Base-by-base conservation (phyloP, 257 asterid species). In the Agastache rugosa region DNA sequence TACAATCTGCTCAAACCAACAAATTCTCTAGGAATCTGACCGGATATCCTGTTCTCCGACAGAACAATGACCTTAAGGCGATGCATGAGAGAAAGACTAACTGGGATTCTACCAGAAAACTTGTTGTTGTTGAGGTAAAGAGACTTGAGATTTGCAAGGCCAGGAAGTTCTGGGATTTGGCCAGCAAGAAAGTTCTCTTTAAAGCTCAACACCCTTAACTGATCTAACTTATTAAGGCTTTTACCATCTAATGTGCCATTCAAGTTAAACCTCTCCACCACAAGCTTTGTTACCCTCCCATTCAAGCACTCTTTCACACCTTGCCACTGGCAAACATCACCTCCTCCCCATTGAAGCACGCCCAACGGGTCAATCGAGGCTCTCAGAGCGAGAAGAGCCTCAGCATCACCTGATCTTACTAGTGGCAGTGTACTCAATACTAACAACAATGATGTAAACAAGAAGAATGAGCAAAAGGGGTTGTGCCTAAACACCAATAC, bases 201-300 rank as follows among this genome's bases (percentile, higher is more conserved):
- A 80, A 94, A 89, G 86, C 96, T 89, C 7, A 94, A 73, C 55
- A 94, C 98, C 60, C 99, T 80, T 8, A 94, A 78, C 75, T 92
- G 97, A 81, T 94, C 96, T 80, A 94, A 81, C 72, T 81, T 84
- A 63, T 92, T 90, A 68, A 95, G 85, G 75, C 87, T 86, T 41
- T 39, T 70, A 27, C 82, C 93, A 69, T 87, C 90, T 58, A 95
- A 69, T 6, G 78, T 73, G 25, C 99, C 99, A 74, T 78, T 92
- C 70, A 95, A 78, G 74, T 85, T 91, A 8, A 79, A 39, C n/a
- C 71, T 76, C 67, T 95, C 98, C 20, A 95, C 84, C 25, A 90
- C 99, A 37, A 95, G 96, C 87, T 90, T 95, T 2, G 80, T 79
- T 6, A 92, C 96, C 71, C 97, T 87, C 50, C 91, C 97, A 67